Evolutionary conservation across 352 stramenopile species (phyloP), one percentile per base, ranked within the genome.

Genomic region (Peronospora belbahrii): DNA sequence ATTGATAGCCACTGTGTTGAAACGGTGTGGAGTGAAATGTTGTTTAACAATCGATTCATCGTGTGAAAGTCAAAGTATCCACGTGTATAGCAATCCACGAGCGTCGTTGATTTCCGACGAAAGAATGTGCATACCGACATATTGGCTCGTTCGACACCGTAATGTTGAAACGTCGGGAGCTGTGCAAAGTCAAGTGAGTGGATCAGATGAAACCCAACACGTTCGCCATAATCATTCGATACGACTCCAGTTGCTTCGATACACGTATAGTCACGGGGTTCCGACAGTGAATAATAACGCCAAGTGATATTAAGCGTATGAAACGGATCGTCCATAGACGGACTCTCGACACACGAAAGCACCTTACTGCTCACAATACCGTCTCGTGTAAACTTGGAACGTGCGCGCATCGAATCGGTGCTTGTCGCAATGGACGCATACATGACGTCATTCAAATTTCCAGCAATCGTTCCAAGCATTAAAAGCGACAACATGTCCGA

Each of bases 241-340:
- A 69, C 49, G 33, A 84, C 28, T 2, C 72, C 72, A 11, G 60
- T 74, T 18, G 67, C 62, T 46, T 85, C 70, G 11, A 85, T 62
- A 27, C 63, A 83, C 3, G 74, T 74, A 39, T 73, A 71, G 46
- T 85, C 74, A 10, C 74, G 65, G n/a, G 60, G 56, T 38, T 73
- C 59, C 0, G 63, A 73, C 7, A 52, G 18, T 13, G 51, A 49
- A 23, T 70, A 73, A 44, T 73, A 62, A 18, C 51, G 51, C 72
- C 72, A 84, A 22, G 69, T 81, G 24, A 84, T 44, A 15, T 62
- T 61, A 6, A 84, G 53, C 25, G 67, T 70, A 31, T 65, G 59
- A 48, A 80, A 83, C 27, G 68, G 68, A 22, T 76, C 57, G 11
- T 76, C 60, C 1, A 41, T 50, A 3, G 53, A 56, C n/a, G 64